Base-by-base conservation (phyloP, 2,329 filamentous ascomycete species). In the Talaromyces sp. region DNA sequence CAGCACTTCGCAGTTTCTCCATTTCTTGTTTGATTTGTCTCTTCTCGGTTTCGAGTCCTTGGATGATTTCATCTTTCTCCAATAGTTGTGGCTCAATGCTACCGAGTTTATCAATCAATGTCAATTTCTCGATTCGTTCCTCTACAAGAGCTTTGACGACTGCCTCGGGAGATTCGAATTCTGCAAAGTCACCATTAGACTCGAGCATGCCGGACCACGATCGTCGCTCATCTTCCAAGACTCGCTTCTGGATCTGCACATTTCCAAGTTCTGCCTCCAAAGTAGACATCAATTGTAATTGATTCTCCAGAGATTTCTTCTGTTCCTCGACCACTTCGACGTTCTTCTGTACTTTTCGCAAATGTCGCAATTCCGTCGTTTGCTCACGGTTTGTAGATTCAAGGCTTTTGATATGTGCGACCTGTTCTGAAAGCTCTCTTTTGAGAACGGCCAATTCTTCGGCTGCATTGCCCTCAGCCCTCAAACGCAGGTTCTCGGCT, bases 291-390 rank as follows among this genome's bases (percentile, higher is more conserved):
- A 89, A 81, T 64, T 91, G 87, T 1, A 99, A 75, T 71, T 87
- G 91, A 35, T 88, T 86, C 74, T 95, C 89, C 23, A 99, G 79
- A 0, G 87, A 86, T 65, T 91, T 84, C 80, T 98, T 98, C 79
- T 99, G 92, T 74, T 99, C 95, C 73, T 99, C 92, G 0, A 98
- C 90, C 1, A 99, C 85, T 71, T 96, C 91, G 1, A 96, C 88
- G n/a, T 90, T 91, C 76, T 91, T 93, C 73, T 92, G 88, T 3
- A 89, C 79, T 67, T 92, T 90, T 14, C 92, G 88, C 40, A 96
- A 83, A 68, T 92, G 89, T 69, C 90, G 91, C 39, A 99, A 79
- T 73, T 99, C 93, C 0, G 83, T 77, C 14, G 86, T 81, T 71
- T 96, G 91, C 57, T 96, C 91, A 25, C 91, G 84, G 66, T 92